phyloP scores from a whole-genome alignment of 2,329 filamentous ascomycete species.

The Apiospora sp. region DNA sequence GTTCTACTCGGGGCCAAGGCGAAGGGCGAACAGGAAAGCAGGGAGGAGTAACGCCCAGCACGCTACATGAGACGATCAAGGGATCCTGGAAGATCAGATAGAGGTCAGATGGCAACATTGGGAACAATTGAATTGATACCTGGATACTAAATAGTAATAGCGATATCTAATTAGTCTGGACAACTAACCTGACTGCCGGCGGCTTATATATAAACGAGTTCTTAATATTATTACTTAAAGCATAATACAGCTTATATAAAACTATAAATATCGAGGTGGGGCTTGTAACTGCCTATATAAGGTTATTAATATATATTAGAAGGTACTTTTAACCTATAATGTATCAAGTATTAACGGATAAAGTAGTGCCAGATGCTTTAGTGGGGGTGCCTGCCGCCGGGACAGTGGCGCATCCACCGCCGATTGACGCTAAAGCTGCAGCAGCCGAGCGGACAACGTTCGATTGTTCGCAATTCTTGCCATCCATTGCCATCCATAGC shows the following conservation, averaged over 20 bases:
- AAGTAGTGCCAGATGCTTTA: background rate
- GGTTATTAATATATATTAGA: too few relatives aligned
- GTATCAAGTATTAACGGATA: too few relatives aligned
- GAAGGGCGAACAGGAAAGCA: slow-evolving; percentile 28
- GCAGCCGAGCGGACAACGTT: background rate
- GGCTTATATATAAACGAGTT: background rate
- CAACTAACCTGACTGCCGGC: too few relatives aligned
- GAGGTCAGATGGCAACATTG: background rate
- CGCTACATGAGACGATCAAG: background rate
- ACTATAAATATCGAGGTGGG: too few relatives aligned
- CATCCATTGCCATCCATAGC: background rate
- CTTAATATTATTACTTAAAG: too few relatives aligned
- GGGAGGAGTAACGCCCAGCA: background rate
- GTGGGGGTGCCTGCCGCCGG: background rate
- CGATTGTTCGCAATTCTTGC: background rate
- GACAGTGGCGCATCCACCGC: too few relatives aligned
- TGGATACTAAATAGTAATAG: background rate
- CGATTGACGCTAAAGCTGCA: background rate
- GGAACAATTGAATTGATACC: background rate
- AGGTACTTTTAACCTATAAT: too few relatives aligned
- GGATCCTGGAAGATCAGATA: background rate
- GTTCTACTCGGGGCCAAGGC: slow-evolving; percentile 43
- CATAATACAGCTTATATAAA: too few relatives aligned
- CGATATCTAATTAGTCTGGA: background rate
- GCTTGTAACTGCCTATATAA: too few relatives aligned